Conservation (phyloP, 2,329 filamentous ascomycete species). For the Ophiostoma montium region DNA sequence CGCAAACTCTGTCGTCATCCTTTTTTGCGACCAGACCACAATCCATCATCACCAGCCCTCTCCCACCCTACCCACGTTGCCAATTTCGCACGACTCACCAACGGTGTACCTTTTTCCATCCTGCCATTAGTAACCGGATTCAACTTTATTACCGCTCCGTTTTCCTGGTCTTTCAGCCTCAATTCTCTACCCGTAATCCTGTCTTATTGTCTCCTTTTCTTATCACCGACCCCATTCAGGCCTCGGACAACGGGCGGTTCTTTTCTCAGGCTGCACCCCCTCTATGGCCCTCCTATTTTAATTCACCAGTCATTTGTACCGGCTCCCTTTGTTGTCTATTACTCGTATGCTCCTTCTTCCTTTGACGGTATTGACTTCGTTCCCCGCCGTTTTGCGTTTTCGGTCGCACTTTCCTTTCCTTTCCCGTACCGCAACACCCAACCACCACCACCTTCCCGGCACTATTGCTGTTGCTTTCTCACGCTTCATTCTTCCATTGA, state of each 20-base stretch:
- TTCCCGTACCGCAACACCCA: neutral
- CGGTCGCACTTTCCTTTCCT: neutral
- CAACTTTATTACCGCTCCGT: neutral
- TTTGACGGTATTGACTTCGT: neutral
- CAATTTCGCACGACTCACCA: neutral
- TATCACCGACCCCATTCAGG: neutral
- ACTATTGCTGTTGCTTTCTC: neutral
- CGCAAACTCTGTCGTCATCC: slow-evolving; percentile 8
- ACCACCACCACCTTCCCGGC: neutral
- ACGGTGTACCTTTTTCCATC: neutral
- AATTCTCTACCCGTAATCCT: neutral
- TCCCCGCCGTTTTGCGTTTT: too few species aligned
- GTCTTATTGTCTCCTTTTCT: neutral
- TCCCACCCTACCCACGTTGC: neutral
- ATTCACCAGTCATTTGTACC: too few species aligned
- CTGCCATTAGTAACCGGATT: neutral
- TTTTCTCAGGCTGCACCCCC: too few species aligned
- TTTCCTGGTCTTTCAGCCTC: neutral
- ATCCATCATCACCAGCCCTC: slow-evolving; percentile 3
- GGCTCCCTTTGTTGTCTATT: too few species aligned
- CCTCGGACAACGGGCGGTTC: neutral
- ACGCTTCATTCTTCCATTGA: neutral
- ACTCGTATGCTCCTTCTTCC: neutral
- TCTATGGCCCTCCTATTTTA: too few species aligned
- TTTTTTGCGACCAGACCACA: slow-evolving; percentile 2